Conservation (phyloP, 2,329 filamentous ascomycete genomes). For the Colletotrichum noveboracense region DNA sequence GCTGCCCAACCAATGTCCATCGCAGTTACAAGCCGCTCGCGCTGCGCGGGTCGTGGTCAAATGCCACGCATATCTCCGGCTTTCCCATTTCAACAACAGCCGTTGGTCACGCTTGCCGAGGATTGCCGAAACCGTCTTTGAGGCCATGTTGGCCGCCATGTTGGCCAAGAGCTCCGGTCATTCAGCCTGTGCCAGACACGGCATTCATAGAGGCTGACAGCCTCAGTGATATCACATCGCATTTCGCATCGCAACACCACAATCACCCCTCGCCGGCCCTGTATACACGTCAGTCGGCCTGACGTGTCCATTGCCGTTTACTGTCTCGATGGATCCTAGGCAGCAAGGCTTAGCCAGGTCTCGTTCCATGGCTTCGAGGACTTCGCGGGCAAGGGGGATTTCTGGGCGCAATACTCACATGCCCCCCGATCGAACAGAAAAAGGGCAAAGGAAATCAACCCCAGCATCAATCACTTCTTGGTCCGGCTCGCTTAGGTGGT, state of each 20-base stretch:
- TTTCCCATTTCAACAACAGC: not conserved
- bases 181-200: not conserved
- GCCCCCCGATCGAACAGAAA: not conserved
- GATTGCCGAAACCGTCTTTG: not conserved
- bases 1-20: not conserved
- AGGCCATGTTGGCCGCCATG: not conserved
- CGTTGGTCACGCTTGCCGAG: not conserved
- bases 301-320: not conserved
- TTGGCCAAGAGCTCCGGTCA: not conserved
- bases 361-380: not conserved
- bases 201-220: not conserved
- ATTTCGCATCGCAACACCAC: not conserved
- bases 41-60: not conserved
- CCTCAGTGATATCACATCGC: not conserved
- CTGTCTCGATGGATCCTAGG: not conserved
- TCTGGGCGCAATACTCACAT: not conserved
- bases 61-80: not conserved
- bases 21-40: not conserved
- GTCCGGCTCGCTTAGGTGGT: constrained; percentile 1
- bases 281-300: constrained; percentile 4
- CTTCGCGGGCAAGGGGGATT: not conserved
- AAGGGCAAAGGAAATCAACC: not conserved
- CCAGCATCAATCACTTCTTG: not conserved
- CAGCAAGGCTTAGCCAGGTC: not conserved
- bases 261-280: not conserved